Evolutionary conservation across 768 basidiomycete genomes (phyloP).

Genomic region (Calocybe indica): DNA sequence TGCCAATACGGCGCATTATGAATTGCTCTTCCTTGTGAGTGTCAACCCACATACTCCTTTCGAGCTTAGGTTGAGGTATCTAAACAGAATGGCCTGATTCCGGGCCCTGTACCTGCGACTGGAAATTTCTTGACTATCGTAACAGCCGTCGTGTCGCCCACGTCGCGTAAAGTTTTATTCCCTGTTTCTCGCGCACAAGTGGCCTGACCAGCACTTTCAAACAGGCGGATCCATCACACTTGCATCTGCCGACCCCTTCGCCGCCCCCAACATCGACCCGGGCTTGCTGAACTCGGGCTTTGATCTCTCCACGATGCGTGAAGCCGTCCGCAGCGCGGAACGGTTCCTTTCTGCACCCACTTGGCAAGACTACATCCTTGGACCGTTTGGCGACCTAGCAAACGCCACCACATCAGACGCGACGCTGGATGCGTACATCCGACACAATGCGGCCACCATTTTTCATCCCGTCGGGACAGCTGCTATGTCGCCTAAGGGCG

Average conservation of each 20-base stretch:
- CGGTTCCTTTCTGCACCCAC: constrained; percentile 15
- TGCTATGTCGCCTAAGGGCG: constrained; percentile 9
- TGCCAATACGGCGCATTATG: constrained; percentile 23
- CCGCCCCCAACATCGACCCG: constrained; percentile 35
- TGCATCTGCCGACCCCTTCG: constrained; percentile 33
- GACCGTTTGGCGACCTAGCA: background rate
- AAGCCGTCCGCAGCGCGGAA: constrained; percentile 12
- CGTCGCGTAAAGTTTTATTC: constrained; percentile 2
- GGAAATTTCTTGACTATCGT: background rate
- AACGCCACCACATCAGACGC: constrained; percentile 4
- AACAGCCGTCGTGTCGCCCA: constrained; percentile 3
- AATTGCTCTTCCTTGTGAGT: constrained; percentile 20
- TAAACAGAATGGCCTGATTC: constrained; percentile 2
- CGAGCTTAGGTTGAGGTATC: background rate
- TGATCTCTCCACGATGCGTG: constrained; percentile 16
- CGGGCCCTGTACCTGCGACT: background rate
- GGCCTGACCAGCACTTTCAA: background rate
- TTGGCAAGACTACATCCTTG: constrained; percentile 12
- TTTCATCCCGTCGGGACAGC: constrained; percentile 10
- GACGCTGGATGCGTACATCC: constrained; percentile 5
- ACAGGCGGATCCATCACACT: constrained; percentile 19
- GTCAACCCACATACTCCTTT: background rate
- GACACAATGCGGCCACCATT: background rate
- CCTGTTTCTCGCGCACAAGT: background rate
- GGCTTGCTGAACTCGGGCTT: constrained; percentile 15